phyloP scores from a whole-genome alignment of 2,329 filamentous ascomycete genomes.

The Aureobasidium sp. region DNA sequence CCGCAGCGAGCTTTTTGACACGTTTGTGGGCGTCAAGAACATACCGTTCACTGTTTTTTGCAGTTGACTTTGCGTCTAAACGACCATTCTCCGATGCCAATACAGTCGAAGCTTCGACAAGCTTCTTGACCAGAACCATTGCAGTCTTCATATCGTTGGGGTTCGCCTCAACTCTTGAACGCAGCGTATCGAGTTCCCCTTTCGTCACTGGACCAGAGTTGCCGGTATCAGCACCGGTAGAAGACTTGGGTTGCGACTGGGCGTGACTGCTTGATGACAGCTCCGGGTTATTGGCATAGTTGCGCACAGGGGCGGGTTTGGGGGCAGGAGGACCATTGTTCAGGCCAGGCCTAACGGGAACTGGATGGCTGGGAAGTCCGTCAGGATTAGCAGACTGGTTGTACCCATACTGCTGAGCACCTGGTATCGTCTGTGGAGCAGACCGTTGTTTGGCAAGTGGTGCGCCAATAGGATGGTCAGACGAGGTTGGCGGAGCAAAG shows the following conservation, averaged over 20 bases:
- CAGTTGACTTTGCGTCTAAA: slow-evolving; percentile 56
- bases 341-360: slow-evolving; percentile 48
- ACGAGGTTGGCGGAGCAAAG: slow-evolving; percentile 14
- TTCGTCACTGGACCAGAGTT: slow-evolving; percentile 59
- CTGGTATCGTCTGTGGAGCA: neutral
- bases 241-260: neutral
- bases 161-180: slow-evolving; percentile 61
- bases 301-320: slow-evolving; percentile 47
- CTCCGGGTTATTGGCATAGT: slow-evolving; percentile 30
- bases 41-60: slow-evolving; percentile 71
- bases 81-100: slow-evolving; percentile 71
- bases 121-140: slow-evolving; percentile 69
- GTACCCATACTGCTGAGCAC: slow-evolving; percentile 9
- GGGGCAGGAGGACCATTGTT: slow-evolving; percentile 29
- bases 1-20: slow-evolving; percentile 74
- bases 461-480: slow-evolving; percentile 17
- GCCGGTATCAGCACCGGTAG: slow-evolving; percentile 13
- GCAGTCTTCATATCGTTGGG: slow-evolving; percentile 65
- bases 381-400: slow-evolving; percentile 42
- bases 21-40: slow-evolving; percentile 81
- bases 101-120: slow-evolving; percentile 76
- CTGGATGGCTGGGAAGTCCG: slow-evolving; percentile 49
- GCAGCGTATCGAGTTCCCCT: slow-evolving; percentile 69
- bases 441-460: slow-evolving; percentile 23
- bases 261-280: neutral